Conservation (phyloP, 2,329 filamentous ascomycete genomes). For the Calonectria leucothoes region DNA sequence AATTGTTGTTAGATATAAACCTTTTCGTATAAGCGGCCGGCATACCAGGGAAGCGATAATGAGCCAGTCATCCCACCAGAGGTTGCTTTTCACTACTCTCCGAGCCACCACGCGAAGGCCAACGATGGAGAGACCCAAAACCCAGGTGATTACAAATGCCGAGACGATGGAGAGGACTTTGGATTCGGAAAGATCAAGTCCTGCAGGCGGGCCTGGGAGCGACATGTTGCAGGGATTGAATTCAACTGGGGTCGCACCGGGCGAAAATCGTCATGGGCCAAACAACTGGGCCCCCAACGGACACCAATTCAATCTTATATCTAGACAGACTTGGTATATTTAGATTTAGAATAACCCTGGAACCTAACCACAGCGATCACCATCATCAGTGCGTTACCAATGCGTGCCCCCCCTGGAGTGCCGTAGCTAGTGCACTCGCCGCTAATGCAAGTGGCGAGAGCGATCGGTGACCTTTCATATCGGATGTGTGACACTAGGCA, state of each 20-base stretch:
- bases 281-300: not conserved
- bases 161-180: not conserved
- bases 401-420: not conserved
- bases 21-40: accelerated
- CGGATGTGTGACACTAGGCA: not conserved
- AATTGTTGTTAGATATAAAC: not conserved
- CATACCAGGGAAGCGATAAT: not conserved
- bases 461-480: not conserved
- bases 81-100: not conserved
- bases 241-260: not conserved
- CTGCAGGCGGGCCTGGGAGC: not conserved
- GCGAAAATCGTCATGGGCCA: not conserved
- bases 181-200: not conserved
- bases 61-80: slow-evolving; percentile 5
- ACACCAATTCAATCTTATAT: not conserved
- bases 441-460: not conserved
- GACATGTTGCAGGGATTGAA: not conserved
- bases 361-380: not conserved
- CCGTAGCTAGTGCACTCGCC: not conserved
- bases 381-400: not conserved
- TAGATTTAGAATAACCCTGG: not conserved
- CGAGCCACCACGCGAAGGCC: not conserved
- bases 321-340: not conserved
- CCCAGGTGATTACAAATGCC: not conserved
- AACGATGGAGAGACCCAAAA: not conserved